Evolutionary conservation across 108 stramenopile species (phyloP).

Genomic region (Schizochytrium sp.): DNA sequence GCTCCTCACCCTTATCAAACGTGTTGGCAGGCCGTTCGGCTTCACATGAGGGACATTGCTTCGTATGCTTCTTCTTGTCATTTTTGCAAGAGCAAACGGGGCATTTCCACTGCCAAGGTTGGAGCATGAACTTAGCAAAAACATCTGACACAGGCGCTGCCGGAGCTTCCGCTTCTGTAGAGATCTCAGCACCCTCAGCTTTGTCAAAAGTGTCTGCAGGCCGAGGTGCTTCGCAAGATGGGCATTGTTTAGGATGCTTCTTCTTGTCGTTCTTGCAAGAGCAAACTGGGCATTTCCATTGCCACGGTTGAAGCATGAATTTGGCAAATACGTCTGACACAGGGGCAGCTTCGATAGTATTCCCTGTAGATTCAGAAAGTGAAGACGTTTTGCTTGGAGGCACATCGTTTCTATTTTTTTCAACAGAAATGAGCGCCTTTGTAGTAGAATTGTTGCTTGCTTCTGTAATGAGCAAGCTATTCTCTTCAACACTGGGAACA

Average conservation of each 20-base stretch:
- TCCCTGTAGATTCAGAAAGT: not conserved
- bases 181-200: not conserved
- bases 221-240: constrained; percentile 47
- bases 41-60: constrained; percentile 28
- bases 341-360: not conserved
- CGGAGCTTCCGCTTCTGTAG: not conserved
- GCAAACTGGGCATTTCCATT: constrained; percentile 55
- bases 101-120: constrained; percentile 34
- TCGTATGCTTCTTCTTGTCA: constrained; percentile 13
- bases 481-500: not conserved
- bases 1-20: not conserved
- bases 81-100: constrained; percentile 41
- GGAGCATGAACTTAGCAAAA: constrained; percentile 27
- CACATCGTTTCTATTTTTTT: not conserved
- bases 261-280: constrained; percentile 43
- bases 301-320: not conserved
- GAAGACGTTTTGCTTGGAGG: not conserved
- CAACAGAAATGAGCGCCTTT: not conserved
- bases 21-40: constrained; percentile 17
- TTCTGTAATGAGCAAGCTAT: not conserved
- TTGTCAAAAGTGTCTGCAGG: not conserved
- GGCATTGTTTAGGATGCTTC: not conserved
- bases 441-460: not conserved
- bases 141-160: not conserved
- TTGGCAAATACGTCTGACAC: constrained; percentile 32